A percentile compares a stretch with the other conserved stretches of the same genome.
Conservation (phyloP, 1,284 basidiomycete species). For the Ustilago nuda region DNA sequence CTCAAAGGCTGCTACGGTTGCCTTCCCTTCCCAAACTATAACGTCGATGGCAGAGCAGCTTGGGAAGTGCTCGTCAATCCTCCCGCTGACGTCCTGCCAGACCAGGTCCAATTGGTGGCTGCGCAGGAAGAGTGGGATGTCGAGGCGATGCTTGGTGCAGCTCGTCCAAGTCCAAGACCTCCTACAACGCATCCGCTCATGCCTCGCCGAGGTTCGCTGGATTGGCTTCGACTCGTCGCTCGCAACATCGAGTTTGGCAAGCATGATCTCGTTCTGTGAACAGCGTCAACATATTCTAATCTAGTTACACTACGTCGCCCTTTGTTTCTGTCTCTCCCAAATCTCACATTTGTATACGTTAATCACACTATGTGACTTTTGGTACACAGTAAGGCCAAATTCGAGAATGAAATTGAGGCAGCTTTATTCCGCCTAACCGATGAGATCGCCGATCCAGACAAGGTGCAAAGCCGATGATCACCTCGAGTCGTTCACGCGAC, state of each 20-base stretch:
- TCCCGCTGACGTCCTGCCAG: conserved; percentile 17
- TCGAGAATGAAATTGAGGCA: neutral
- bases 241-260: conserved; percentile 39
- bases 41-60: conserved; percentile 20
- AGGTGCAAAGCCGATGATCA: neutral
- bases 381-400: neutral
- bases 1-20: conserved; percentile 35
- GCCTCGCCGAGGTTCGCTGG: conserved; percentile 32
- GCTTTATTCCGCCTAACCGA: neutral
- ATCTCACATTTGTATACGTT: conserved; percentile 6
- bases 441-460: neutral
- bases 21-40: conserved; percentile 28
- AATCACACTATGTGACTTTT: neutral
- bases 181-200: conserved; percentile 29
- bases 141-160: conserved; percentile 34
- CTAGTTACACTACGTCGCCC: neutral
- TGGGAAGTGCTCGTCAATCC: conserved; percentile 42
- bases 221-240: conserved; percentile 36
- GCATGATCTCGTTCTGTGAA: conserved; percentile 32
- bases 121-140: conserved; percentile 46
- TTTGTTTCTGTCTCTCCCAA: neutral
- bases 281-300: neutral
- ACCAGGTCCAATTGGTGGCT: conserved; percentile 11
- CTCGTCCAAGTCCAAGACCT: conserved; percentile 23
- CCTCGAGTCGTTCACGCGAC: neutral